Evolutionary conservation across 768 basidiomycete species (phyloP).

Genomic region (Symmetrospora coprosmae): DNA sequence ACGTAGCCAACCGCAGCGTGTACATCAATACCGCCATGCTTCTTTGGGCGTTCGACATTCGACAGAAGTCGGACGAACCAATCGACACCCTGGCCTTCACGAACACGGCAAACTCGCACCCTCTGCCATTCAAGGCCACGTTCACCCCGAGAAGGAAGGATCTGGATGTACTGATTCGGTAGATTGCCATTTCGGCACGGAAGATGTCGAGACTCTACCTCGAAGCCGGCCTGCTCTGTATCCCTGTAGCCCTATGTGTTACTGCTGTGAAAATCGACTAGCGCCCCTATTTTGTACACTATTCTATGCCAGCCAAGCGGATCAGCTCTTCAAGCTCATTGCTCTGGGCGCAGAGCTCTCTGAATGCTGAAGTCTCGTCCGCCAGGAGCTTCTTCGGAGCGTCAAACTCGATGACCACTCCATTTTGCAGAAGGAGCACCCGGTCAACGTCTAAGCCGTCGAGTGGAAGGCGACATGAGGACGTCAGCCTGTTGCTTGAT

Average conservation of each 20-base stretch:
- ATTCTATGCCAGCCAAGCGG: constrained; percentile 21
- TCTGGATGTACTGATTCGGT: not conserved
- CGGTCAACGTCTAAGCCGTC: constrained; percentile 39
- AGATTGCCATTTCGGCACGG: no score
- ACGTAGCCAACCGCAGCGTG: constrained; percentile 20
- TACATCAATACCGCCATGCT: constrained; percentile 18
- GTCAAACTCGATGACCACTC: constrained; percentile 62
- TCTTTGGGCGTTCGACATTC: constrained; percentile 23
- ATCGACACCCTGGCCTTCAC: constrained; percentile 53
- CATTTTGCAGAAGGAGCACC: constrained; percentile 45
- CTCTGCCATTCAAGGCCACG: constrained; percentile 47
- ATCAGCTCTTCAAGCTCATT: constrained; percentile 27
- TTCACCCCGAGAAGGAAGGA: constrained; percentile 45
- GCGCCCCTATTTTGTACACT: not conserved
- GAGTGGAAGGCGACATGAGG: constrained; percentile 24
- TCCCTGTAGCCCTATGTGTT: no score
- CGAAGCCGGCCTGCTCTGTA: no score
- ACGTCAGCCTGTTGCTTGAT: no score
- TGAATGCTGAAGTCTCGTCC: constrained; percentile 48
- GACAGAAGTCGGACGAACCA: constrained; percentile 8
- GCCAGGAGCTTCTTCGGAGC: constrained; percentile 48
- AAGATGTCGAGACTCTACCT: no score
- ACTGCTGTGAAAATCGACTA: no score
- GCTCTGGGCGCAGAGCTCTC: constrained; percentile 29
- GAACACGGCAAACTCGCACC: constrained; percentile 53